These are phyloP conservation scores for Nannizziopsis arthrosporioides DNA, from an alignment of 2,329 filamentous ascomycete species.

Conservation along the genomic window DNA sequence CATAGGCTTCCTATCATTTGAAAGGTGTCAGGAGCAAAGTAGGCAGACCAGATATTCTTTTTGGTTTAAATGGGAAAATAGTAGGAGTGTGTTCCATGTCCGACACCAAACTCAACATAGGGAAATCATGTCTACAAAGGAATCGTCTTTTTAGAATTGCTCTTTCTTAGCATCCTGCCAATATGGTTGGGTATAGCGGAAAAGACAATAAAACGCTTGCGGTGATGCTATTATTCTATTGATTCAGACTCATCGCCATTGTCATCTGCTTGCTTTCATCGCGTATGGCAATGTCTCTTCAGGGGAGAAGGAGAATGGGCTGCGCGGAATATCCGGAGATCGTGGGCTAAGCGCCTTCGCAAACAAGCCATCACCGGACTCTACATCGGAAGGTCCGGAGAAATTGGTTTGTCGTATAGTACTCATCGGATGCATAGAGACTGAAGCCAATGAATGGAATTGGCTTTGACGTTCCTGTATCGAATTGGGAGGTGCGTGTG, in stretches of 20 bases:
- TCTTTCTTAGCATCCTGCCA: no score
- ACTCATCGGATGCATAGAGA: slow-evolving; percentile 16
- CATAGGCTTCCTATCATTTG: no score
- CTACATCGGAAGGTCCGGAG: slow-evolving; percentile 26
- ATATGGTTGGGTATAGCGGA: neutral
- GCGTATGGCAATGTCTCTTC: slow-evolving; percentile 27
- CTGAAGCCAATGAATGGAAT: slow-evolving; percentile 13
- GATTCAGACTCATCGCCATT: neutral
- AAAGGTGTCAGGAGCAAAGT: no score
- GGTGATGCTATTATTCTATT: neutral
- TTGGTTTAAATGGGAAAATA: no score
- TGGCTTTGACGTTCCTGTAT: slow-evolving; percentile 28
- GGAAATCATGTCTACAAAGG: neutral
- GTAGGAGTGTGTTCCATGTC: no score
- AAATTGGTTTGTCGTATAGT: slow-evolving; percentile 25
- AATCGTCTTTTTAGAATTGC: neutral
- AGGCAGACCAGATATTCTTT: no score
- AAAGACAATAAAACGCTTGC: neutral
- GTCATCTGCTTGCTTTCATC: slow-evolving; percentile 10
- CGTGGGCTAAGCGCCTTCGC: slow-evolving; percentile 76
- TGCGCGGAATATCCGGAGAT: slow-evolving; percentile 73
- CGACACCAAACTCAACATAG: no score
- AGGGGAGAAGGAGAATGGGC: slow-evolving; percentile 59
- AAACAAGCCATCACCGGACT: slow-evolving; percentile 70
- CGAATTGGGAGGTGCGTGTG: slow-evolving; percentile 29